These are phyloP conservation scores for Adenanthera pavonina DNA, from an alignment of 306 rosid genomes.

Conservation along the genomic window DNA sequence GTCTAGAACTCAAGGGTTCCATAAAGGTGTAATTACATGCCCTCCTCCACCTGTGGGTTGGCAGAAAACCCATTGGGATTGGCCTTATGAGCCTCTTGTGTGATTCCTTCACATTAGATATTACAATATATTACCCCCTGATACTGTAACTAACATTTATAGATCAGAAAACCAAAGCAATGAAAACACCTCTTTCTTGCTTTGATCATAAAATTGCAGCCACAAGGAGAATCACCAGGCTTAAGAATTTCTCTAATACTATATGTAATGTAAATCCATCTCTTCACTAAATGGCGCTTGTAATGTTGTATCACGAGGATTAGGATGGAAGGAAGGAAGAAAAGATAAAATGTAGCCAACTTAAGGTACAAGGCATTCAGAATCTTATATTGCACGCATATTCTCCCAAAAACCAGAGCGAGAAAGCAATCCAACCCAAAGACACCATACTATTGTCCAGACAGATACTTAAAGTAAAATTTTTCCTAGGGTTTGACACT, in stretches of 20 bases:
- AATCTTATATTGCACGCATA: constrained; percentile 16
- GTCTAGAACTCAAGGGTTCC: background rate
- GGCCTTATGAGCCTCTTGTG: constrained; percentile 6
- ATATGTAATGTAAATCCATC: background rate
- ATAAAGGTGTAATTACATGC: constrained; percentile 7
- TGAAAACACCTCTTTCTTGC: background rate
- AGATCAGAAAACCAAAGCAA: background rate
- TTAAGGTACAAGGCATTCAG: constrained; percentile 1
- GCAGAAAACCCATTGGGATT: background rate
- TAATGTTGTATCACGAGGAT: background rate
- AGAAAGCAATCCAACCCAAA: constrained; percentile 24
- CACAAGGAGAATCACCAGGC: background rate
- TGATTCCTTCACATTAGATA: constrained; percentile 13
- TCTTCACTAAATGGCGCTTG: background rate
- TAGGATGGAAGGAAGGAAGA: constrained; percentile 1
- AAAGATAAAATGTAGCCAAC: background rate
- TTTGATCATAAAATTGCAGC: constrained; percentile 2
- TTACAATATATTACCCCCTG: constrained; percentile 5
- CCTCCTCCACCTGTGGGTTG: background rate
- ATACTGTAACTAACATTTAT: background rate
- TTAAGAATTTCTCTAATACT: background rate
- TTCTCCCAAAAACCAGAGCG: background rate
- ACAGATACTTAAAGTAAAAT: background rate
- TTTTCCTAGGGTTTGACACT: background rate
- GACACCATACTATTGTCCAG: constrained; percentile 9